Evolutionary conservation across 2,329 filamentous ascomycete species (phyloP).

Genomic region (Blumeriella jaapii): DNA sequence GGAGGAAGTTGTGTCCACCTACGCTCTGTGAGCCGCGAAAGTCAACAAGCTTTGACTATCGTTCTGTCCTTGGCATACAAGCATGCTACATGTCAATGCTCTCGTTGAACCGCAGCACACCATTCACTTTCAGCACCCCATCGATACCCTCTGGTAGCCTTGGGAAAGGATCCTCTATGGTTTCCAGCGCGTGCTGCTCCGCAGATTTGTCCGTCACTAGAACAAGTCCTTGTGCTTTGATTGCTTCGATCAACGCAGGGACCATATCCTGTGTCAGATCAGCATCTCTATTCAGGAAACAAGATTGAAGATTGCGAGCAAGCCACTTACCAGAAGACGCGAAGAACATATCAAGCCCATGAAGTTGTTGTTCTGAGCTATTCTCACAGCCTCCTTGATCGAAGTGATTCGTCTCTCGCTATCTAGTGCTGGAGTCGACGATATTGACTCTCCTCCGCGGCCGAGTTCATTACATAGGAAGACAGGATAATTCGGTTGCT

Average conservation of each 20-base stretch:
- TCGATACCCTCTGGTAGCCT: slow-evolving; percentile 72
- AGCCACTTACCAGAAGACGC: slow-evolving; percentile 64
- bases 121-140: slow-evolving; percentile 73
- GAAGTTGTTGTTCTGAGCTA: slow-evolving; percentile 91
- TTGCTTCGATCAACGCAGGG: slow-evolving; percentile 79
- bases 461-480: slow-evolving; percentile 91
- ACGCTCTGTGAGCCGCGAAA: no score
- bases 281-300: slow-evolving; percentile 8
- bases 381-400: slow-evolving; percentile 88
- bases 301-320: not conserved
- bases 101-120: slow-evolving; percentile 86
- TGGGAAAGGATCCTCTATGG: slow-evolving; percentile 39
- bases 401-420: slow-evolving; percentile 68
- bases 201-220: slow-evolving; percentile 79
- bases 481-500: slow-evolving; percentile 95
- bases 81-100: slow-evolving; percentile 57
- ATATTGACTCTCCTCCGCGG: slow-evolving; percentile 35
- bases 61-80: no score
- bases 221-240: slow-evolving; percentile 88
- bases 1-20: not conserved
- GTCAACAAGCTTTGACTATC: no score
- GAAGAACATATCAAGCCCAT: slow-evolving; percentile 94
- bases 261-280: slow-evolving; percentile 65
- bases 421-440: slow-evolving; percentile 22
- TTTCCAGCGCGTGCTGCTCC: slow-evolving; percentile 24